Percentiles rank a stretch among this genome's conserved stretches.
Evolutionary conservation across 306 rosid genomes (phyloP).

Genomic region (Ormosia semicastrata): DNA sequence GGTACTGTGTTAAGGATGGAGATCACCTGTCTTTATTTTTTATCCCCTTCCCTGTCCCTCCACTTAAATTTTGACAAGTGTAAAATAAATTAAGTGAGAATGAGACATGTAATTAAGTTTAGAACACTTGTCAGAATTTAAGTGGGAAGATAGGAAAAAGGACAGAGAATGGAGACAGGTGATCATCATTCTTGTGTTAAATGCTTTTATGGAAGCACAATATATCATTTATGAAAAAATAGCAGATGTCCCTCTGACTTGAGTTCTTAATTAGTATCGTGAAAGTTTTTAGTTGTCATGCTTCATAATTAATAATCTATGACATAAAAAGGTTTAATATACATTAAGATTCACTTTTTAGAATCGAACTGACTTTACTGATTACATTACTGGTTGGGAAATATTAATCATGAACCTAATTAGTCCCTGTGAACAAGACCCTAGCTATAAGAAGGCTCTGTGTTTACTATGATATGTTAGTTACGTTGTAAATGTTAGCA

Average conservation of each 20-base stretch:
- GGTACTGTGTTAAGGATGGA: neutral
- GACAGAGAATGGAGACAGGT: too few species aligned
- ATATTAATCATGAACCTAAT: neutral
- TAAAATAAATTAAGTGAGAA: too few species aligned
- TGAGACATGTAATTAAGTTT: too few species aligned
- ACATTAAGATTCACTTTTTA: neutral
- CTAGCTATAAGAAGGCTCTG: neutral
- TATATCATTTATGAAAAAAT: neutral
- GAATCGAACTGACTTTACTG: neutral
- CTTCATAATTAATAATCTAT: neutral
- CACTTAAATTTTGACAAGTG: too few species aligned
- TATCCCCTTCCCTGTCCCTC: too few species aligned
- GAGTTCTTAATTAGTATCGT: neutral
- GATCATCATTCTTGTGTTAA: too few species aligned
- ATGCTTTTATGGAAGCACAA: neutral
- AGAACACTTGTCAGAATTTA: too few species aligned
- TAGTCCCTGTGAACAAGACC: neutral
- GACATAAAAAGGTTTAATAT: too few species aligned
- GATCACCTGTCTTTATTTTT: too few species aligned
- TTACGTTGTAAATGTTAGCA: neutral
- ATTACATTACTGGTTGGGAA: neutral
- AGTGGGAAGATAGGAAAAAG: too few species aligned
- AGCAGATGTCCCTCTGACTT: neutral
- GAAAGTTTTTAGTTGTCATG: neutral
- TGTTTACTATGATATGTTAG: neutral